phyloP scores from a whole-genome alignment of 768 basidiomycete species.

The Panaeolus papilionaceus region DNA sequence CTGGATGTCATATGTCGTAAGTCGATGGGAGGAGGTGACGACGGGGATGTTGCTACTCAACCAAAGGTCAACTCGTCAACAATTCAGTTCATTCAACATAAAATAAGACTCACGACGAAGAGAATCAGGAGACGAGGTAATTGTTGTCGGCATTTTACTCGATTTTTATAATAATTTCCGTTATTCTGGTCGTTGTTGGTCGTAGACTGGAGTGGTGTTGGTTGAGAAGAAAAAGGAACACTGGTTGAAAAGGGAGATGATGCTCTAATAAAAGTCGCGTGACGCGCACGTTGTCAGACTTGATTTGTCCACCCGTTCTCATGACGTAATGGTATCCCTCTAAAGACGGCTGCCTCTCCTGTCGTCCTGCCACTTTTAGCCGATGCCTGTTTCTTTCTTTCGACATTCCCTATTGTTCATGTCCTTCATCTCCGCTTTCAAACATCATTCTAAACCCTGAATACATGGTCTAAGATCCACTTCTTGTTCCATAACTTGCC shows the following conservation, averaged over 20 bases:
- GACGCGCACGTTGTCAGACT: constrained; percentile 12
- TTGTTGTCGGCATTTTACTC: background rate
- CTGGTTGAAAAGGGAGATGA: background rate
- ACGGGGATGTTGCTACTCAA: constrained; percentile 3
- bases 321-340: background rate
- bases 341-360: background rate
- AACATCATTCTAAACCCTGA: background rate
- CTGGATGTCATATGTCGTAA: constrained; percentile 59
- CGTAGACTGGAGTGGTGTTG: background rate
- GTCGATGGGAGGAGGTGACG: constrained; percentile 45
- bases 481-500: background rate
- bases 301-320: background rate
- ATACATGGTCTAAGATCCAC: background rate
- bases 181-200: background rate
- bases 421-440: constrained; percentile 8
- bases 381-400: too few relatives aligned
- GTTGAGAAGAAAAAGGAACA: background rate
- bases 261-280: constrained; percentile 14
- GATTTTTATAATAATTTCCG: background rate
- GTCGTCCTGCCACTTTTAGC: background rate
- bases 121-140: background rate
- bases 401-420: background rate
- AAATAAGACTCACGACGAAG: background rate
- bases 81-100: background rate
- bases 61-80: background rate